Base-by-base conservation (phyloP, 2,329 filamentous ascomycete species). In the Beauveria asiatica region DNA sequence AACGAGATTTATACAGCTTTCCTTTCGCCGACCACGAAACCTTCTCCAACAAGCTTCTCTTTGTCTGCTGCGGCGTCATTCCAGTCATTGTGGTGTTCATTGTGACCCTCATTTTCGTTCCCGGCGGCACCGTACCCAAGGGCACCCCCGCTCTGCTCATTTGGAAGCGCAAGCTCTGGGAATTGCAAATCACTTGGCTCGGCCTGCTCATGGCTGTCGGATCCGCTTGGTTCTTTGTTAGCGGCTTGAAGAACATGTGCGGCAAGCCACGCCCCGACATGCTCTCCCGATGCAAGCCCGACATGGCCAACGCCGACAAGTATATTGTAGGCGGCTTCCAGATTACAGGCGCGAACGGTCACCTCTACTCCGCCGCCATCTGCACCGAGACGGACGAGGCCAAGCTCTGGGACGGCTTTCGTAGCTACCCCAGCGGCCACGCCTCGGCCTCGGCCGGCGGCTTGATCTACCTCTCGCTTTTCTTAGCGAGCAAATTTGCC, bases 121-220 rank as follows among this genome's bases (percentile, higher is more conserved):
- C 91, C 1, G 90, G 89, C 3, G 80, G 83, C 6, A 86, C 85
- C 1, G 85, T 87, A 1, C 81, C 83, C 17, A 78, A 78, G 46
- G 79, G 81, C 21, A 86, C 87, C 0, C 84, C 89, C 1, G 80
- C 80, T 64, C 73, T 80, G 4, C 74, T 90, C 58, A 78, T 92
- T 49, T 92, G 90, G 86, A 84, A 83, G 70, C 83, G 90, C 65
- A 96, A 94, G 75, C 72, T 96, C 1, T 97, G 93, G 92, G 92
- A 97, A 72, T 85, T 90, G 71, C 91, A 97, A 70, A 85, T 85
- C 2, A 92, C 90, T 61, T 90, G 88, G 84, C 84, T 96, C 67
- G 92, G 92, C 0, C 80, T 96, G 3, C 89, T 80, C 1, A 78
- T 96, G 19, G 84, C 89, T 3, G 77, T 91, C 10, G 84, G 86